A percentile compares a stretch with the other conserved stretches of the same genome.
phyloP scores from a whole-genome alignment of 768 basidiomycete genomes.

The Xanthoconium stramineum region DNA sequence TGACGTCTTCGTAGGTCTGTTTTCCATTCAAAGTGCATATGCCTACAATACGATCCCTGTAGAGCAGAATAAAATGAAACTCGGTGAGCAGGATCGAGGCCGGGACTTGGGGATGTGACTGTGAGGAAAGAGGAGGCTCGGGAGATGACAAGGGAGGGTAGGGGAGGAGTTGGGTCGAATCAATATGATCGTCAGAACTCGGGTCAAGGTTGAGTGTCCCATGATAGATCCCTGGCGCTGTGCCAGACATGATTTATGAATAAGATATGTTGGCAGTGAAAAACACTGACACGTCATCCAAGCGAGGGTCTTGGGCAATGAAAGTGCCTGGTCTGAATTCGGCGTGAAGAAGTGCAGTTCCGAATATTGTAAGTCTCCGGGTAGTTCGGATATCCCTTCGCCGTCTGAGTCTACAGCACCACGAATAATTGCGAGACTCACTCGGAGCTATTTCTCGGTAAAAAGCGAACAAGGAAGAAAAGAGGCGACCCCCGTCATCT shows the following conservation, averaged over 20 bases:
- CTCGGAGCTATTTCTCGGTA: slow-evolving; percentile 82
- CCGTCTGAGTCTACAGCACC: slow-evolving; percentile 19
- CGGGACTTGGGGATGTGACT: slow-evolving; percentile 45
- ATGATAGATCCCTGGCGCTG: slow-evolving; percentile 88
- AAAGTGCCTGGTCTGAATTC: slow-evolving; percentile 64
- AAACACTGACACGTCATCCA: slow-evolving; percentile 81
- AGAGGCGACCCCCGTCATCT: slow-evolving; percentile 75
- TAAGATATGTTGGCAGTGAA: not conserved
- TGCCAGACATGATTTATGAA: not conserved
- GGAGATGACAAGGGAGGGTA: slow-evolving; percentile 51
- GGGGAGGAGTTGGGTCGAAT: slow-evolving; percentile 74
- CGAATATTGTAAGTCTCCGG: slow-evolving; percentile 70
- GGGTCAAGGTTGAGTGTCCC: slow-evolving; percentile 71
- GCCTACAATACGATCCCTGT: slow-evolving; percentile 71
- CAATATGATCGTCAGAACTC: slow-evolving; percentile 69
- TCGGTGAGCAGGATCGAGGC: slow-evolving; percentile 81
- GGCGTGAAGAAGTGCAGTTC: slow-evolving; percentile 79
- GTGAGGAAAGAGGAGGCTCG: slow-evolving; percentile 20
- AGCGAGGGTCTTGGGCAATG: slow-evolving; percentile 71
- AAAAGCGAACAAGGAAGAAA: slow-evolving; percentile 66
- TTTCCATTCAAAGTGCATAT: slow-evolving; percentile 80
- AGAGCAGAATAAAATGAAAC: slow-evolving; percentile 88
- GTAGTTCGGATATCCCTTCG: slow-evolving; percentile 87
- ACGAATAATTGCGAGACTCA: slow-evolving; percentile 37
- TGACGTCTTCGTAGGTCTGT: slow-evolving; percentile 75